Evolutionary conservation across 257 asterid species (phyloP).

Genomic region (Jasminum sambac): DNA sequence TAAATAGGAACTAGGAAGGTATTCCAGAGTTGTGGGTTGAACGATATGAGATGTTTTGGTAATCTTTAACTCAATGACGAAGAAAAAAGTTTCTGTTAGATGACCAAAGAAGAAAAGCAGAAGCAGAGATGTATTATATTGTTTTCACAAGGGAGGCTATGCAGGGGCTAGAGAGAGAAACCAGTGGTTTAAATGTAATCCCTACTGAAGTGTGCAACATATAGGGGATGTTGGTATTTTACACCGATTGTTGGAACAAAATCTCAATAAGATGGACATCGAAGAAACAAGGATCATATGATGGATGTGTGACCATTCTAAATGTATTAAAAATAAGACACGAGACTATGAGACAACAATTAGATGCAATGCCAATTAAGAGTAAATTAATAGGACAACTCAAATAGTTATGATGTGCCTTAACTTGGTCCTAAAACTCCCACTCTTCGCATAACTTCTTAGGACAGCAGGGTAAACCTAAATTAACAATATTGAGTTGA

Average conservation of each 20-base stretch:
- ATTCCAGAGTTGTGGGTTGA: neutral
- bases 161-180: neutral
- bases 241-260: too few species aligned
- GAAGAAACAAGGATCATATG: too few species aligned
- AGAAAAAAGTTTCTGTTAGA: neutral
- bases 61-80: neutral
- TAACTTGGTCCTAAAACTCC: neutral
- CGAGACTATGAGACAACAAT: too few species aligned
- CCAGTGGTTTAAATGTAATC: neutral
- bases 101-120: neutral
- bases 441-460: neutral
- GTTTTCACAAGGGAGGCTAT: neutral
- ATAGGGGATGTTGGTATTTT: neutral
- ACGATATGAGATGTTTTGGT: neutral
- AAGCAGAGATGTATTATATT: neutral
- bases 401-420: neutral
- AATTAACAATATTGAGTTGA: neutral
- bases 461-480: neutral
- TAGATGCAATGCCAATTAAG: too few species aligned
- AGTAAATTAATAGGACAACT: neutral
- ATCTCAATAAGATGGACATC: too few species aligned
- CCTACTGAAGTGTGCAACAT: neutral
- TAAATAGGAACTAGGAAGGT: neutral
- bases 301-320: too few species aligned
- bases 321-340: too few species aligned